phyloP scores from a whole-genome alignment of 2,329 filamentous ascomycete genomes.

The Colletotrichum spaethianum region DNA sequence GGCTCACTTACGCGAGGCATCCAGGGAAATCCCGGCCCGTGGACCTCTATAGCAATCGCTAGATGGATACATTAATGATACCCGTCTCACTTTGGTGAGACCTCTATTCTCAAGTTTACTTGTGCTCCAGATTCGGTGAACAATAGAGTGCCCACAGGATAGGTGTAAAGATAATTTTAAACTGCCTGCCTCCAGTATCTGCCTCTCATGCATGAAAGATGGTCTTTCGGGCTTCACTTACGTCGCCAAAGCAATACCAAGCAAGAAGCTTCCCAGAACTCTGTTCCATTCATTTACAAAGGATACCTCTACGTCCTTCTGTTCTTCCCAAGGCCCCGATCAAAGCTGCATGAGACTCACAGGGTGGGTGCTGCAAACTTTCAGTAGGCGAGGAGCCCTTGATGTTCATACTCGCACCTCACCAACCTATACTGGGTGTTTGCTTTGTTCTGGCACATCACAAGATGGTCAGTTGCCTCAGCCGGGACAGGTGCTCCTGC shows the following conservation, averaged over 20 bases:
- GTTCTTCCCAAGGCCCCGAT: neutral
- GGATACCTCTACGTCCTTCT: neutral
- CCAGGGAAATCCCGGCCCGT: neutral
- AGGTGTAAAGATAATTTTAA: neutral
- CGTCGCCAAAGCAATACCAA: neutral
- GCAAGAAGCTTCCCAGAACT: neutral
- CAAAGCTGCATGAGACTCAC: neutral
- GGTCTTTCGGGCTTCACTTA: neutral
- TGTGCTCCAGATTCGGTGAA: neutral
- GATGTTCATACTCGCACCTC: neutral
- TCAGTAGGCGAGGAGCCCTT: neutral
- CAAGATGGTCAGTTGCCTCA: neutral
- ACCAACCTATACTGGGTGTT: neutral
- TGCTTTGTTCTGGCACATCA: neutral
- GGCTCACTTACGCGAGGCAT: neutral
- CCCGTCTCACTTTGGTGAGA: slow-evolving; percentile 33
- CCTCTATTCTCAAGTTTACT: neutral
- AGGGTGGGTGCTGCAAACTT: neutral
- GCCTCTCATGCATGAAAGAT: neutral
- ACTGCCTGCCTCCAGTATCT: neutral
- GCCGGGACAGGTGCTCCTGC: neutral
- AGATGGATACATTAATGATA: slow-evolving; percentile 31
- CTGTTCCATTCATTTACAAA: neutral
- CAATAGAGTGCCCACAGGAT: neutral
- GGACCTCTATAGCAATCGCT: neutral